Conservation (phyloP, 495 filamentous ascomycete genomes). For the Amorphotheca resinae region DNA sequence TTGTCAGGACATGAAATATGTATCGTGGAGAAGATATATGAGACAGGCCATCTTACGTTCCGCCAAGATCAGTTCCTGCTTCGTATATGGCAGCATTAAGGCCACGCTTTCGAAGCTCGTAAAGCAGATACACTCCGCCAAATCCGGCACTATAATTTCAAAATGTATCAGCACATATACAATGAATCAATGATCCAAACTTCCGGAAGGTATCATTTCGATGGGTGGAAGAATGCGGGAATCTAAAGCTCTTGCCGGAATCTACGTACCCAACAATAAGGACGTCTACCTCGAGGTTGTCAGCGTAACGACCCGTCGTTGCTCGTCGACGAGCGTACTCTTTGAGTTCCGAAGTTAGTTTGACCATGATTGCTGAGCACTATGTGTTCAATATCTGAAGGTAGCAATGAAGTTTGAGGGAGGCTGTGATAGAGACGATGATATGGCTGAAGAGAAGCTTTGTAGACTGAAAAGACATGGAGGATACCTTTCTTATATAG, state of each 20-base stretch:
- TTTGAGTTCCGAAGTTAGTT: no score
- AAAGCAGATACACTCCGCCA: slow-evolving; percentile 27
- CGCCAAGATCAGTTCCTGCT: slow-evolving; percentile 34
- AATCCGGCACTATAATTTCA: neutral
- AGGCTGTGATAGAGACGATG: no score
- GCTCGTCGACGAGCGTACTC: slow-evolving; percentile 26
- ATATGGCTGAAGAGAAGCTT: no score
- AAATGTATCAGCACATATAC: no score
- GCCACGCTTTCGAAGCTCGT: slow-evolving; percentile 28
- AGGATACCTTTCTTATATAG: no score
- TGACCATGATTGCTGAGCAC: no score
- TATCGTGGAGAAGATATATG: neutral
- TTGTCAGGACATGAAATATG: no score
- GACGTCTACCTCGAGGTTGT: slow-evolving; percentile 32
- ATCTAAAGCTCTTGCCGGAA: no score
- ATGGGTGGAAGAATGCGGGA: slow-evolving; percentile 22
- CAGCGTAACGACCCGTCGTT: slow-evolving; percentile 27
- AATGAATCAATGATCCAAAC: neutral
- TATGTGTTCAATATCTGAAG: no score
- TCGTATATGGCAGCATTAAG: slow-evolving; percentile 34
- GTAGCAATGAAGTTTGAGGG: no score
- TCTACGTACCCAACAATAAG: slow-evolving; percentile 42
- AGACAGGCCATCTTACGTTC: no score
- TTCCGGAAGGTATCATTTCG: neutral
- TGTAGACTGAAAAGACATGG: no score